Evolutionary conservation across 2,329 filamentous ascomycete genomes (phyloP).

Genomic region (Thielaviopsis musarum): DNA sequence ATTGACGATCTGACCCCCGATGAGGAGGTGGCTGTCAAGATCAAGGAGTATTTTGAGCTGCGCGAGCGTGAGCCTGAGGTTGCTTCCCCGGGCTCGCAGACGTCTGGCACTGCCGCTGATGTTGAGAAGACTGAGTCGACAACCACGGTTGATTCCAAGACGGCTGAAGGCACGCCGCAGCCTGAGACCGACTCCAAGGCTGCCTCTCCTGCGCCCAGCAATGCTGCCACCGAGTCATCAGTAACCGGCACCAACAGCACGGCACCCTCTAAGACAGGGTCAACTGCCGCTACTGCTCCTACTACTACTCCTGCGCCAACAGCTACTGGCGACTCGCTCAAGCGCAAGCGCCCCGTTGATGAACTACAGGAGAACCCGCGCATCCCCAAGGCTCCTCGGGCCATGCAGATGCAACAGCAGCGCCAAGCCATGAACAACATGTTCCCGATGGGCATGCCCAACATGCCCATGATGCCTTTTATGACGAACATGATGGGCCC

Average conservation of each 20-base stretch:
- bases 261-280: not conserved
- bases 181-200: conserved; percentile 19
- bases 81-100: conserved; percentile 19
- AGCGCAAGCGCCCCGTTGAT: conserved; percentile 65
- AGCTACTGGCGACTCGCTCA: conserved; percentile 27
- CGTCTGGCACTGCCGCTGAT: not conserved
- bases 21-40: conserved; percentile 59
- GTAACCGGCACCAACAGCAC: not conserved
- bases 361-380: conserved; percentile 47
- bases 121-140: conserved; percentile 12
- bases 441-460: conserved; percentile 23
- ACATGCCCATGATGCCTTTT: conserved; percentile 21
- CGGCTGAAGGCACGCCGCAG: conserved; percentile 15
- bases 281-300: not conserved
- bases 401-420: conserved; percentile 41
- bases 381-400: conserved; percentile 47
- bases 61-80: conserved; percentile 5
- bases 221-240: not conserved
- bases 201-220: conserved; percentile 2
- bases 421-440: conserved; percentile 29
- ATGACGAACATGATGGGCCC: conserved; percentile 25
- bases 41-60: conserved; percentile 47
- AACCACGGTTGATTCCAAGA: conserved; percentile 4
- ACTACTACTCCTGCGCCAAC: not conserved
- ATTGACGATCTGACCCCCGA: conserved; percentile 82